phyloP scores from a whole-genome alignment of 2,329 filamentous ascomycete species.

The Canariomyces notabilis region DNA sequence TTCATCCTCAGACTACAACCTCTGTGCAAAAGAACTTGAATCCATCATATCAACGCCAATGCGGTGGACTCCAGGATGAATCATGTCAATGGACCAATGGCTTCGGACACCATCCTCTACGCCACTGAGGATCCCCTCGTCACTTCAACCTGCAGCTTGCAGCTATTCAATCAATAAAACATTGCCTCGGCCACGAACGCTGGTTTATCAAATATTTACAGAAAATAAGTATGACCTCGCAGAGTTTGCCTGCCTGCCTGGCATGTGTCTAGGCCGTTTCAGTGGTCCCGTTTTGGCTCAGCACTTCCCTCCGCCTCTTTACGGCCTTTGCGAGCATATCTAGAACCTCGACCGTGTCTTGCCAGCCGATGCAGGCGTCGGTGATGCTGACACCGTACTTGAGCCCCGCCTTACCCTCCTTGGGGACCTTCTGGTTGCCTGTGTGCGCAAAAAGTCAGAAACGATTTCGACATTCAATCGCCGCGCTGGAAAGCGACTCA shows the following conservation, averaged over 20 bases:
- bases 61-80: too few species aligned
- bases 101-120: too few species aligned
- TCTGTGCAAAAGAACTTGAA: too few species aligned
- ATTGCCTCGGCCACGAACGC: too few species aligned
- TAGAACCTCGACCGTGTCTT: slow-evolving; percentile 77
- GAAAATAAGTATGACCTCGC: not conserved
- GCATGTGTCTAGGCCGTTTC: not conserved
- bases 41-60: too few species aligned
- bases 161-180: too few species aligned
- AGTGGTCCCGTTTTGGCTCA: slow-evolving; percentile 28
- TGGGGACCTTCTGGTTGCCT: slow-evolving; percentile 87
- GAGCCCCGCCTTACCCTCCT: slow-evolving; percentile 76
- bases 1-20: too few species aligned
- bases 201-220: slow-evolving; percentile 4
- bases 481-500: slow-evolving; percentile 34
- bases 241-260: too few species aligned
- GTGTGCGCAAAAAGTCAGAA: slow-evolving; percentile 28
- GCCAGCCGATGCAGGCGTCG: slow-evolving; percentile 94
- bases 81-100: too few species aligned
- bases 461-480: not conserved
- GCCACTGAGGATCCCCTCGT: too few species aligned
- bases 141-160: too few species aligned
- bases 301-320: slow-evolving; percentile 59
- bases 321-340: slow-evolving; percentile 75
- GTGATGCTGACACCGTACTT: slow-evolving; percentile 96